phyloP scores from a whole-genome alignment of 768 basidiomycete species.

The Asterophora parasitica region DNA sequence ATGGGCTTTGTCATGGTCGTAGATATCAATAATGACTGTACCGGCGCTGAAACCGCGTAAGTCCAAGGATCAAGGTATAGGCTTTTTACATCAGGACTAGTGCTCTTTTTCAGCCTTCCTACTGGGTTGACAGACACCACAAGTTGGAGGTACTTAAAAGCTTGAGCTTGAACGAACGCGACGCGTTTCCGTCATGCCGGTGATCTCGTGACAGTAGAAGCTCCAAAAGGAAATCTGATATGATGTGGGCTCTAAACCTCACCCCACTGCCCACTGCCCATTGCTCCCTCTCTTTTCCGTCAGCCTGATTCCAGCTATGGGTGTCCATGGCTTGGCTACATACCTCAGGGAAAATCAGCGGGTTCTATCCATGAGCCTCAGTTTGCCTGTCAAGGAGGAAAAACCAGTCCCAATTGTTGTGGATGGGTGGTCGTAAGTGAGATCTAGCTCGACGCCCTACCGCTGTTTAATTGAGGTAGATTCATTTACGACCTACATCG shows the following conservation, averaged over 20 bases:
- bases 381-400: conserved; percentile 16
- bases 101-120: no score
- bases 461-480: conserved; percentile 30
- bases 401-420: conserved; percentile 53
- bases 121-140: no score
- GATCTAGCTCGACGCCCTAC: conserved; percentile 8
- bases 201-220: background rate
- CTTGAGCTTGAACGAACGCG: background rate
- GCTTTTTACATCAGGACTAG: no score
- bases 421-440: conserved; percentile 84
- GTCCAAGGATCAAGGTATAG: no score
- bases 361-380: conserved; percentile 30
- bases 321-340: conserved; percentile 49
- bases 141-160: no score
- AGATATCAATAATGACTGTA: no score
- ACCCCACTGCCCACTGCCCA: no score
- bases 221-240: background rate
- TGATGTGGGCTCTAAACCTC: no score
- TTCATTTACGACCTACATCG: conserved; percentile 71
- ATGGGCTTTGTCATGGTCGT: no score
- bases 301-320: conserved; percentile 29
- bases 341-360: conserved; percentile 48
- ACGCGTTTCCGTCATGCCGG: background rate
- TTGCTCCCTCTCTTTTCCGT: background rate
- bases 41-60: no score